Evolutionary conservation across 441 rosid species (phyloP).

Genomic region (Metrosideros polymorpha): DNA sequence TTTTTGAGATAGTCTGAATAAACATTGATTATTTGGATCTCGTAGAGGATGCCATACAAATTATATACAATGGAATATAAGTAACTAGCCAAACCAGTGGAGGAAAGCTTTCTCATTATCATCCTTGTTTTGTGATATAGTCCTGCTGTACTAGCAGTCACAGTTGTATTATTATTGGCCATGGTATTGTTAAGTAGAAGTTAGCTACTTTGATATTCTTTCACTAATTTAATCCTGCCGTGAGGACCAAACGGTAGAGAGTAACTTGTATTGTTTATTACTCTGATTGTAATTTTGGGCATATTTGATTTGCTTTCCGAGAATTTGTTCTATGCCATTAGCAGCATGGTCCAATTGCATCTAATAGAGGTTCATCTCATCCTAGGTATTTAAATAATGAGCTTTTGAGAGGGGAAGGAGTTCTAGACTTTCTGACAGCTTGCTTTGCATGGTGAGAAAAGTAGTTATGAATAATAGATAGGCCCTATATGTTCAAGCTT

Average conservation of each 20-base stretch:
- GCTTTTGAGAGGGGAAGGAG: neutral
- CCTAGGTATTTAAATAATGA: neutral
- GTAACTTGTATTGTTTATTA: rapidly evolving
- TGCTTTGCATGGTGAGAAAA: neutral
- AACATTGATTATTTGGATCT: neutral
- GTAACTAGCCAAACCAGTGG: neutral
- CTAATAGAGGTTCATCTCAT: neutral
- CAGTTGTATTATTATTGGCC: neutral
- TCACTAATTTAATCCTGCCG: neutral
- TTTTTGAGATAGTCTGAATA: neutral
- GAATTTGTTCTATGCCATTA: neutral
- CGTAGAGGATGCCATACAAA: no score
- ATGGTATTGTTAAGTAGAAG: neutral
- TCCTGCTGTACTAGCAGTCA: neutral
- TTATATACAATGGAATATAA: no score
- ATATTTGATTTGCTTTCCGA: neutral
- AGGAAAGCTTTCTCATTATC: neutral
- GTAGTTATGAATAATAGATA: neutral
- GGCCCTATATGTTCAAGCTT: neutral
- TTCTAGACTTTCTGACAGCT: neutral
- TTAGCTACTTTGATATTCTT: neutral
- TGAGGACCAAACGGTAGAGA: neutral
- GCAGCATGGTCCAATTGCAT: neutral
- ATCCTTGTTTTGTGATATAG: neutral
- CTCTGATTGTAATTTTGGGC: neutral